phyloP scores from a whole-genome alignment of 2,329 filamentous ascomycete genomes.

The Trichoderma gracile region DNA sequence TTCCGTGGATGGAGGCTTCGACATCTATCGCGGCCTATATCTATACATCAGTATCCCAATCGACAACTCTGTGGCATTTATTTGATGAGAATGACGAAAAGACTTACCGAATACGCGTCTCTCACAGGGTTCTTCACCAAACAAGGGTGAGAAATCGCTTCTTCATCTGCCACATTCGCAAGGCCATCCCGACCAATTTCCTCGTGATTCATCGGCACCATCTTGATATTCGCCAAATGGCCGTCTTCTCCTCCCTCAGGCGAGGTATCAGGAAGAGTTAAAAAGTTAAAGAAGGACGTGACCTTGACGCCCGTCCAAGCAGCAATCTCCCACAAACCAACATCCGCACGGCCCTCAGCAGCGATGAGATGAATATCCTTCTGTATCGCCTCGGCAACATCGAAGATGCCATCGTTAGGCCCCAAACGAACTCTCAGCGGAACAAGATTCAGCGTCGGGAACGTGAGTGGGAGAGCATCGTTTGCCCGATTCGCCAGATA shows the following conservation, averaged over 20 bases:
- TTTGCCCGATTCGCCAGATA: constrained; percentile 78
- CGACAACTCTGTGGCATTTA: neutral
- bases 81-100: too few relatives aligned
- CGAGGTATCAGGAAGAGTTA: constrained; percentile 51
- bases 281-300: constrained; percentile 79
- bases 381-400: constrained; percentile 64
- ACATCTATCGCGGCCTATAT: constrained; percentile 44
- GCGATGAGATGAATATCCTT: constrained; percentile 64
- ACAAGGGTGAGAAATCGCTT: constrained; percentile 23
- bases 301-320: constrained; percentile 73
- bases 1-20: constrained; percentile 41
- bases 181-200: neutral
- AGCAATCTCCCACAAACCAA: constrained; percentile 69
- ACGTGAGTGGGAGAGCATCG: constrained; percentile 50
- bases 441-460: constrained; percentile 77
- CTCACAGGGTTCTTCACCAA: constrained; percentile 32
- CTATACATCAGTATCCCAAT: neutral
- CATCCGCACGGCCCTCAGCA: constrained; percentile 51
- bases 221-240: neutral
- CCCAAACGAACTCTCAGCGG: constrained; percentile 60
- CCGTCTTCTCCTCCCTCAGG: neutral
- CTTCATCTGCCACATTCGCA: neutral
- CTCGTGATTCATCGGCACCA: neutral
- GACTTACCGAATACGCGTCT: constrained; percentile 36
- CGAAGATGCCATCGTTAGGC: constrained; percentile 40